Percentiles rank a stretch among this genome's conserved stretches.
Evolutionary conservation across 805 yeast genomes (phyloP).

Genomic region (Komagataella mondaviorum): DNA sequence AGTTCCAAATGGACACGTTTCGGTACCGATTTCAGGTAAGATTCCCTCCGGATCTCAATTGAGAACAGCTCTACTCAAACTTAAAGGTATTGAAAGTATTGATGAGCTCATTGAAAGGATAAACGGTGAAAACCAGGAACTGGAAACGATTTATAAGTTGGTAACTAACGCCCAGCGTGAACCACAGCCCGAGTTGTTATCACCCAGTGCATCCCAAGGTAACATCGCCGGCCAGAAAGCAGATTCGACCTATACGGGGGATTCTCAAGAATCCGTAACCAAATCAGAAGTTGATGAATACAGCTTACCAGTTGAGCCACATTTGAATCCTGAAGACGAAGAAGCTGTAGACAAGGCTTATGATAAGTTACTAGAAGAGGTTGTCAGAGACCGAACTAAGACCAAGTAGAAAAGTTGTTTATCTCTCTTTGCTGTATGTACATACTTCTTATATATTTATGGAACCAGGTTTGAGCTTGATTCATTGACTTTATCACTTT

Average conservation of each 20-base stretch:
- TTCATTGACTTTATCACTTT: background rate
- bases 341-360: conserved; percentile 32
- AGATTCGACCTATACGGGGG: conserved; percentile 3
- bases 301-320: conserved; percentile 9
- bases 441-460: background rate
- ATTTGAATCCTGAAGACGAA: conserved; percentile 10
- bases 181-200: background rate
- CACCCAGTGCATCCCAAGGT: background rate
- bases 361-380: conserved; percentile 57
- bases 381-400: conserved; percentile 49
- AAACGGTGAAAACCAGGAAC: conserved; percentile 27
- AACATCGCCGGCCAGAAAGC: background rate
- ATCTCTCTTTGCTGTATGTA: background rate
- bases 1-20: background rate
- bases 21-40: background rate
- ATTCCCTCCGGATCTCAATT: conserved; percentile 43
- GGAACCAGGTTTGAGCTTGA: background rate
- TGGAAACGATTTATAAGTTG: conserved; percentile 11
- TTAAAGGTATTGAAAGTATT: conserved; percentile 63
- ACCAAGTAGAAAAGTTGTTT: background rate
- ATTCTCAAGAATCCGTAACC: conserved; percentile 13
- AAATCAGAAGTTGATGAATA: conserved; percentile 6
- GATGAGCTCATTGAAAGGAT: conserved; percentile 55
- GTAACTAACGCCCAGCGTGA: background rate
- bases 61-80: conserved; percentile 51